Base-by-base conservation (phyloP, 2,329 filamentous ascomycete genomes). In the Tolypocladium amazonense region DNA sequence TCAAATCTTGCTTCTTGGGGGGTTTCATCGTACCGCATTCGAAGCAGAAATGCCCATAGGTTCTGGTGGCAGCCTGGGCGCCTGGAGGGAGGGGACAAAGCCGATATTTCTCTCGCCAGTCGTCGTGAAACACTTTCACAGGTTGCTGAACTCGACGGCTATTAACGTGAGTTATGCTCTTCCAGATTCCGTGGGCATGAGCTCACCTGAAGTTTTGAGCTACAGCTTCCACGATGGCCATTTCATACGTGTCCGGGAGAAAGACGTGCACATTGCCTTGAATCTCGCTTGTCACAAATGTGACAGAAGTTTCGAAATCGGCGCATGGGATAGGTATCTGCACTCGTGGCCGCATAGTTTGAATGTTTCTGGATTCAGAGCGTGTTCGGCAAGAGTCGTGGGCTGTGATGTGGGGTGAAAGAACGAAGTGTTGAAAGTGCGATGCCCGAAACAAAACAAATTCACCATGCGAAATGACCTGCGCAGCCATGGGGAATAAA, bases 181-280 rank as follows among this genome's bases (percentile, higher is more conserved):
- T 41, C 37, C 11, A 3, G 4, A 4, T n/a, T 33, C 20, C n/a
- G n/a, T 15, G 14, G 4, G 54, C 9, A 15, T 12, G 1, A 15
- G 2, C 52, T n/a, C 62, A 69, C 69, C 68, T 70, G 52, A 71
- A 65, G 20, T 69, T 70, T 12, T 60, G 56, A 18, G 68, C 65
- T 37, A 70, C 62, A 11, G 39, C 45, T 33, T 64, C 55, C 14
- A 71, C 60, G 15, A 67, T 45, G 11, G 23, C 50, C 27, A 64
- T 54, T 12, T 65, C 60, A 27, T 65, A 61, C 15, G 61, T 60
- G 15, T 68, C 64, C 3, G 66, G 63, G 14, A 71, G 56, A 43
- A 70, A 68, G 12, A 69, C 61, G 57, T 70, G 67, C 5, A 70
- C 59, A 57, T 70, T 66, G 12, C 58, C 60, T 56, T 68, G 57